Percentiles rank a stretch among this genome's conserved stretches.
Conservation (phyloP, 1,284 basidiomycete species). For the Apiotrichum laibachii region DNA sequence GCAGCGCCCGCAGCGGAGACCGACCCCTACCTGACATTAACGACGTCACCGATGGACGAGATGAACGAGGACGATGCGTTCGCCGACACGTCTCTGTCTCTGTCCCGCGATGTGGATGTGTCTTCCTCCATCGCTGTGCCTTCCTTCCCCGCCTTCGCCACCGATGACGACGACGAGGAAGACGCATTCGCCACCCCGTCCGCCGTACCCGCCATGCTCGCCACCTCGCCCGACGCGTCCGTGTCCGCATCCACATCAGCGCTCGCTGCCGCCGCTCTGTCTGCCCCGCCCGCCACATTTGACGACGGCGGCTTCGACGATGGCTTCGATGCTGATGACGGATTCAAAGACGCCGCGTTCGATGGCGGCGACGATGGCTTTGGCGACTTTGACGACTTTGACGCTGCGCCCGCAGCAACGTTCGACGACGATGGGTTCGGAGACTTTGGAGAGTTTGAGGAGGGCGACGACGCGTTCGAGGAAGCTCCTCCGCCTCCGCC, state of each 20-base stretch:
- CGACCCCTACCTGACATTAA: neutral
- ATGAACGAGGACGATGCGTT: neutral
- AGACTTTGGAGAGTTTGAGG: constrained; percentile 68
- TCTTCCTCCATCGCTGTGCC: no score
- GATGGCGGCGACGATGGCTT: constrained; percentile 60
- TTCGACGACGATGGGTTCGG: constrained; percentile 65
- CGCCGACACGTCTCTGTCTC: neutral
- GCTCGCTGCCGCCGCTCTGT: neutral
- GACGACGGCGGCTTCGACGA: constrained; percentile 1
- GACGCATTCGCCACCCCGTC: neutral
- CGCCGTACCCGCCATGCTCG: neutral
- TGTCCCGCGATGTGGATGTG: no score
- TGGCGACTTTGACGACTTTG: constrained; percentile 54
- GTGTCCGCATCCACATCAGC: neutral
- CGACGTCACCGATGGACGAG: neutral
- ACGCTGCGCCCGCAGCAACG: constrained; percentile 3
- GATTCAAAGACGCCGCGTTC: neutral
- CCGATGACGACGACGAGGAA: neutral
- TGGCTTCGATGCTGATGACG: neutral
- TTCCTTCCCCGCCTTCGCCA: neutral
- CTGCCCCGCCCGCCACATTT: neutral
- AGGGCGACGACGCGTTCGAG: constrained; percentile 47
- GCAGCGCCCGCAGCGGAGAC: neutral
- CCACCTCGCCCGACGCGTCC: neutral
- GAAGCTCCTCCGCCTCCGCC: constrained; percentile 35